Conservation (phyloP, 1,284 basidiomycete species). For the Ceratobasidium sp. region DNA sequence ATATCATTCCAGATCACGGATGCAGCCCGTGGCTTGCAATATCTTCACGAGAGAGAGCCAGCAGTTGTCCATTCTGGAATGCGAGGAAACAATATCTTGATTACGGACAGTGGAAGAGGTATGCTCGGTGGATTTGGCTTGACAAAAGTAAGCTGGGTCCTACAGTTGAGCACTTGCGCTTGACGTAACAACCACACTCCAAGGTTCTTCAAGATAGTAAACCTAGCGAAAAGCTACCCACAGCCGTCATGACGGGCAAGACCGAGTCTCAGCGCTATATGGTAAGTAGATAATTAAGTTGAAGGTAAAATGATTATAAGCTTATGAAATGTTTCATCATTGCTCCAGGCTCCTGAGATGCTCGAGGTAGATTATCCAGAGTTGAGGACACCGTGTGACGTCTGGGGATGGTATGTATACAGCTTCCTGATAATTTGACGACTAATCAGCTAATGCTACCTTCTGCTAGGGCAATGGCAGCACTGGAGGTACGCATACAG, state of each 20-base stretch:
- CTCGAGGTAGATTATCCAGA: neutral
- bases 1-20: constrained; percentile 3
- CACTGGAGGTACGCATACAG: constrained; percentile 22
- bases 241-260: constrained; percentile 39
- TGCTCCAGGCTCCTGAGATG: no score
- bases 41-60: constrained; percentile 30
- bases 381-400: constrained; percentile 18
- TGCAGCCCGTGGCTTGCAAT: constrained; percentile 31
- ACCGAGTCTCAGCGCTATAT: constrained; percentile 36
- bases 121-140: constrained; percentile 35
- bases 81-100: constrained; percentile 30
- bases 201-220: neutral
- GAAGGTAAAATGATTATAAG: neutral
- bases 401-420: constrained; percentile 25
- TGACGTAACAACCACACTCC: no score
- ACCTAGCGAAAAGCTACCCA: neutral
- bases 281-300: neutral
- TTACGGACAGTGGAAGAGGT: constrained; percentile 29
- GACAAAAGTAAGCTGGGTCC: constrained; percentile 11
- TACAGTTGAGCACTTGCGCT: neutral
- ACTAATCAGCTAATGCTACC: no score
- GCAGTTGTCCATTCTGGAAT: constrained; percentile 35
- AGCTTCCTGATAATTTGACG: no score
- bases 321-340: constrained; percentile 24
- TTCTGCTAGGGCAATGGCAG: constrained; percentile 24